A percentile compares a stretch with the other conserved stretches of the same genome.
These are phyloP conservation scores for Tolypocladium cylindrosporum DNA, from an alignment of 2,329 filamentous ascomycete genomes.

Conservation along the genomic window DNA sequence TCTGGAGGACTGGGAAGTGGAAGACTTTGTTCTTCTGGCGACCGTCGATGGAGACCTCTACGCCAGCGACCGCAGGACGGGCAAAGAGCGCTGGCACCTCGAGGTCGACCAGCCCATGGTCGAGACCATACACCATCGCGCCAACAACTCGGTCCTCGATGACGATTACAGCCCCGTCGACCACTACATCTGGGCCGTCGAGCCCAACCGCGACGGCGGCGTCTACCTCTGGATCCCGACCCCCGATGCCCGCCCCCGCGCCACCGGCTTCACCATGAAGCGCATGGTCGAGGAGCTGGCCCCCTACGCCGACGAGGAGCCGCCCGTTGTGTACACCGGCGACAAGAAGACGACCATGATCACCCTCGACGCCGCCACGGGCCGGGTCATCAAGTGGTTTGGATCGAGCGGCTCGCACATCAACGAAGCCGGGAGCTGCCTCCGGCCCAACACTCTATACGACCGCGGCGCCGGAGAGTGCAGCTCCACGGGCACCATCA, in stretches of 20 bases:
- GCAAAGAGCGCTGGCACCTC: slow-evolving; percentile 75
- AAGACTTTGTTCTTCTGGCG: slow-evolving; percentile 99
- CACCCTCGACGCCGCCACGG: slow-evolving; percentile 79
- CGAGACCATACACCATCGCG: slow-evolving; percentile 72
- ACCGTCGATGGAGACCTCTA: slow-evolving; percentile 97
- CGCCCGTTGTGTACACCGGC: slow-evolving; percentile 78
- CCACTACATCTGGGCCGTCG: slow-evolving; percentile 90
- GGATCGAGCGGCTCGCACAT: slow-evolving; percentile 61
- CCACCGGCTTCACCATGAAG: slow-evolving; percentile 69
- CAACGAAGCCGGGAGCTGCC: slow-evolving; percentile 65
- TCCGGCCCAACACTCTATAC: slow-evolving; percentile 55
- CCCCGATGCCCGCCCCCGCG: slow-evolving; percentile 47
- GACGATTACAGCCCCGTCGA: slow-evolving; percentile 58
- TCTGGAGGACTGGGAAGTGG: slow-evolving; percentile 98
- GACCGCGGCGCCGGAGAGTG: slow-evolving; percentile 66
- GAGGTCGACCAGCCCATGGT: slow-evolving; percentile 81
- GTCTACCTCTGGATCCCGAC: slow-evolving; percentile 77
- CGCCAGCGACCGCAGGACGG: slow-evolving; percentile 80
- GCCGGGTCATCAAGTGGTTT: slow-evolving; percentile 74
- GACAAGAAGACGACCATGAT: slow-evolving; percentile 86
- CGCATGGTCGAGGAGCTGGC: slow-evolving; percentile 74
- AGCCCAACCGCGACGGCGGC: slow-evolving; percentile 77
- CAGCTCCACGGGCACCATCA: slow-evolving; percentile 68
- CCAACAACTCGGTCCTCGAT: slow-evolving; percentile 53
- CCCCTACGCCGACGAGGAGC: slow-evolving; percentile 65